Conservation (phyloP, 2,329 filamentous ascomycete species). For the Aspergillus sp. region DNA sequence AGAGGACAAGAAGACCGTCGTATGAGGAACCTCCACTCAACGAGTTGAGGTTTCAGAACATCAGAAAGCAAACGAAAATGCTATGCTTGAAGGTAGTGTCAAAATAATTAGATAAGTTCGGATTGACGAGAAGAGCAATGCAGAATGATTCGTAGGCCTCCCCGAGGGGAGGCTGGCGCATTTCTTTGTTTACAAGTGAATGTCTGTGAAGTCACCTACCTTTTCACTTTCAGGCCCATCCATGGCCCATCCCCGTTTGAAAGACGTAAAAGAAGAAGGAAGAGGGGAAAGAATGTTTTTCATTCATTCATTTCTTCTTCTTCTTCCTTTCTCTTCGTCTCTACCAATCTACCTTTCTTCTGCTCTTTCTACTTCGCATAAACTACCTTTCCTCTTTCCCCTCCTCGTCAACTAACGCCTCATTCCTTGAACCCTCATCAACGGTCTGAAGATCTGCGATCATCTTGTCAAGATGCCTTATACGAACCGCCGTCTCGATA, state of each 20-base stretch:
- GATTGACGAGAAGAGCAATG: background rate
- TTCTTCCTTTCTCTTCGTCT: background rate
- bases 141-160: background rate
- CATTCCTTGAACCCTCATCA: background rate
- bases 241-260: background rate
- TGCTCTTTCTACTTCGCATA: background rate
- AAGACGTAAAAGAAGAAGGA: background rate
- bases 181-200: slow-evolving; percentile 4
- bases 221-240: background rate
- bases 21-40: slow-evolving; percentile 1
- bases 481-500: background rate
- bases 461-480: background rate
- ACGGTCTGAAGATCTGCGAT: background rate
- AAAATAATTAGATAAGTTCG: background rate
- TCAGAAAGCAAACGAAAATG: slow-evolving; percentile 2
- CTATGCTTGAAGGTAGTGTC: background rate
- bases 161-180: slow-evolving; percentile 6
- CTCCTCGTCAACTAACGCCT: background rate
- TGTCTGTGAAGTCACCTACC: background rate
- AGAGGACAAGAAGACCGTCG: no score
- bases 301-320: no score
- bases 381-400: background rate
- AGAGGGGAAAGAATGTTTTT: slow-evolving; percentile 1
- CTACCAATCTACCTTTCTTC: background rate
- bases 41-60: background rate